Percentiles rank a stretch among this genome's conserved stretches.
phyloP scores from a whole-genome alignment of 2,329 filamentous ascomycete species.

The Phialocephala sp. region DNA sequence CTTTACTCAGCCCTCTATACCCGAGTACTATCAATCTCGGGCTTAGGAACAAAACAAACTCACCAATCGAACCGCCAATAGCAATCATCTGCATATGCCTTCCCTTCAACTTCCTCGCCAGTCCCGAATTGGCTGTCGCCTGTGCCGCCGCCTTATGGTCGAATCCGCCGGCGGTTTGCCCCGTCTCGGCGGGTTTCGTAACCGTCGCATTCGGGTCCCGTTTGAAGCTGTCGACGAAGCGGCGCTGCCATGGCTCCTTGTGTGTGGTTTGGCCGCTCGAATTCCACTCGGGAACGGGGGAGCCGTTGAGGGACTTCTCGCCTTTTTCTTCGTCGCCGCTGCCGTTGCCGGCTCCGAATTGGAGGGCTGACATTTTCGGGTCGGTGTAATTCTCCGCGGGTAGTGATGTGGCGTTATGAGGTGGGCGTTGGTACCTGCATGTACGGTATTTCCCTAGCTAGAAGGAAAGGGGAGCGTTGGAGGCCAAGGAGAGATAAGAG shows the following conservation, averaged over 20 bases:
- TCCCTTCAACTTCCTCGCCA: slow-evolving; percentile 63
- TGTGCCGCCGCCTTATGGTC: slow-evolving; percentile 67
- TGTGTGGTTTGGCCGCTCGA: not conserved
- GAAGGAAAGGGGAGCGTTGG: too few species aligned
- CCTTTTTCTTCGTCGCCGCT: slow-evolving; percentile 15
- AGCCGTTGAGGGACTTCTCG: not conserved
- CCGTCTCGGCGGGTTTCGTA: slow-evolving; percentile 39
- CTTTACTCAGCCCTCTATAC: not conserved
- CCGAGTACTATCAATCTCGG: too few species aligned
- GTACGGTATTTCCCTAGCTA: too few species aligned
- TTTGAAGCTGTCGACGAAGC: slow-evolving; percentile 40
- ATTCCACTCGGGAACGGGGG: slow-evolving; percentile 4
- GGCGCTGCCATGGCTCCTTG: slow-evolving; percentile 30
- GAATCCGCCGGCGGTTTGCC: slow-evolving; percentile 46
- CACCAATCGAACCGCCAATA: slow-evolving; percentile 38
- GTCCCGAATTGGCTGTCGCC: slow-evolving; percentile 72
- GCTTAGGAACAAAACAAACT: slow-evolving; percentile 45
- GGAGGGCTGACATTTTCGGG: not conserved
- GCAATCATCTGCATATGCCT: slow-evolving; percentile 68
- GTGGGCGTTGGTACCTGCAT: not conserved
- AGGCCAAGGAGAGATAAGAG: not conserved
- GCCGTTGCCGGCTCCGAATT: not conserved
- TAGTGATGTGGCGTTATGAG: not conserved
- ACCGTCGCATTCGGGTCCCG: slow-evolving; percentile 52
- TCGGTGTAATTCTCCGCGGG: not conserved